A percentile compares a stretch with the other conserved stretches of the same genome.
These are phyloP conservation scores for Gracilaria caudata DNA, from an alignment of 23 red algal species.

Conservation along the genomic window DNA sequence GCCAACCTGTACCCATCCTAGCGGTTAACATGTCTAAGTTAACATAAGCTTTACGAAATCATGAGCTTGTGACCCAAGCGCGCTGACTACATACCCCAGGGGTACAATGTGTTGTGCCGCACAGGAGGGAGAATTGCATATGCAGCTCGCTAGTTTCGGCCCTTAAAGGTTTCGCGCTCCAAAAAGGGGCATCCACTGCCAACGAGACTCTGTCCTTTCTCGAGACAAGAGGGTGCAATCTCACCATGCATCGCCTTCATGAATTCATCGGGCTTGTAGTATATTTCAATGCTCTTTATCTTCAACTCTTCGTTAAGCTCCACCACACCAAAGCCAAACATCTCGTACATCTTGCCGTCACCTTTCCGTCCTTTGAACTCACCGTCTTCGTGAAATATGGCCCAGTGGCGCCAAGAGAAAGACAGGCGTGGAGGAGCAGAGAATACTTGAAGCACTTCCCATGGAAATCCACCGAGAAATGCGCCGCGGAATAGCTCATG, in stretches of 20 bases:
- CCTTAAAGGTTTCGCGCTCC: not conserved
- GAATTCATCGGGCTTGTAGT: constrained; percentile 73
- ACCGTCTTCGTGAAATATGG: constrained; percentile 48
- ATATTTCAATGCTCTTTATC: constrained; percentile 62
- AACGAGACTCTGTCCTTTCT: constrained; percentile 29
- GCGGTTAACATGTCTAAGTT: not conserved
- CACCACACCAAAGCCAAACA: constrained; percentile 69
- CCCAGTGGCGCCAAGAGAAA: constrained; percentile 81
- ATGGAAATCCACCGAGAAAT: constrained; percentile 68
- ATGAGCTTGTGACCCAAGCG: not conserved
- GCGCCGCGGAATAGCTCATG: constrained; percentile 63
- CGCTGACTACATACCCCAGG: not conserved
- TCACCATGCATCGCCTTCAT: constrained; percentile 56
- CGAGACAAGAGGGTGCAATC: constrained; percentile 7
- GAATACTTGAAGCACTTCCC: constrained; percentile 74
- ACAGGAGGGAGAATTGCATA: not conserved
- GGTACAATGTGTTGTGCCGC: not conserved
- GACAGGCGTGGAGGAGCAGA: constrained; percentile 59
- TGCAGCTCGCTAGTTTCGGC: not conserved
- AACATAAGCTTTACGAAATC: not conserved
- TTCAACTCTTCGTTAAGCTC: constrained; percentile 51
- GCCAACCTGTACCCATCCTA: not conserved
- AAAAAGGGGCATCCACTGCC: constrained; percentile 58
- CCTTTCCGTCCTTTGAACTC: constrained; percentile 46
- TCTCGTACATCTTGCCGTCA: constrained; percentile 50